These are phyloP conservation scores for Capsicum pubescens DNA, from an alignment of 257 asterid genomes.

Conservation along the genomic window DNA sequence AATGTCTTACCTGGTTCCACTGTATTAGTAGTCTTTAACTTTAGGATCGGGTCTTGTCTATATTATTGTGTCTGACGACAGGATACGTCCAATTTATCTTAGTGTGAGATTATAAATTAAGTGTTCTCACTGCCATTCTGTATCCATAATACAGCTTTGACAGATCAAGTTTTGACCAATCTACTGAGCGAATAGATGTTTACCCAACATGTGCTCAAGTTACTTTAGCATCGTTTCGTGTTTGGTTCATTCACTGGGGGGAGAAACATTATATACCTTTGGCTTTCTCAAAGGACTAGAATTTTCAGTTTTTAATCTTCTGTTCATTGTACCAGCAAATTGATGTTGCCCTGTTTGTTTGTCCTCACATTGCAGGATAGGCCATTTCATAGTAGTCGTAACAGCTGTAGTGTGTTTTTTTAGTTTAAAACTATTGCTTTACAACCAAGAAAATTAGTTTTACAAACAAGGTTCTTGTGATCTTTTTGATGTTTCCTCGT, in stretches of 20 bases:
- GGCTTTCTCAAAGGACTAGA: conserved; percentile 1
- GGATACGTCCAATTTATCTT: neutral
- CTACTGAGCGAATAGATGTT: neutral
- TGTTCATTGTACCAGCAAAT: conserved; percentile 6
- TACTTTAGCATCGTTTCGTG: neutral
- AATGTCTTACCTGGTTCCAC: neutral
- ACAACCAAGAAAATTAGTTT: conserved; percentile 2
- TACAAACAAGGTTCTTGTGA: neutral
- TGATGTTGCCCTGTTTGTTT: neutral
- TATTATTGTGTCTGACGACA: neutral
- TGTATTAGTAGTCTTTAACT: neutral
- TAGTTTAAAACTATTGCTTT: neutral
- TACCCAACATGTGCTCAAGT: conserved; percentile 2
- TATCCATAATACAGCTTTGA: neutral
- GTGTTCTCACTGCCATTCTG: conserved; percentile 2
- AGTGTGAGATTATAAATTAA: neutral
- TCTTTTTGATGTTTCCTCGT: neutral
- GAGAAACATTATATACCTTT: neutral
- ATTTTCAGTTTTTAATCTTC: neutral
- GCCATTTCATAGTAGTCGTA: neutral
- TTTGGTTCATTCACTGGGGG: neutral
- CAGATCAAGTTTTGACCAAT: neutral
- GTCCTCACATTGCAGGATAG: neutral
- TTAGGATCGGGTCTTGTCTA: neutral
- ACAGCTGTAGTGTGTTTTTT: neutral